phyloP scores from a whole-genome alignment of 441 rosid species.

The Croton setiger region DNA sequence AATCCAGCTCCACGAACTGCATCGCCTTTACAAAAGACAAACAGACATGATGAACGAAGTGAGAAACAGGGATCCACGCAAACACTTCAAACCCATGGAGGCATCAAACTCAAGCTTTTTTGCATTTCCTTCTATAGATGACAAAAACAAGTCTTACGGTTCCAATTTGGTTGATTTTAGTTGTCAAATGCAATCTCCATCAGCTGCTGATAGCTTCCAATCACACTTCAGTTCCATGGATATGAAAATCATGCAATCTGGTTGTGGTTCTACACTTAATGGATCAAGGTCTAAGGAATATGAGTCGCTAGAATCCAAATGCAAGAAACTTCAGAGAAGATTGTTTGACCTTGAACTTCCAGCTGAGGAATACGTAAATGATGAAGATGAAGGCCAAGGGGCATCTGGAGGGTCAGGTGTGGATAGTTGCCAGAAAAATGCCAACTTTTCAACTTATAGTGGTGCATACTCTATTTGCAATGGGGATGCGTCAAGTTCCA shows the following conservation, averaged over 20 bases:
- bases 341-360: slow-evolving; percentile 44
- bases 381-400: slow-evolving; percentile 29
- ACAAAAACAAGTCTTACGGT: slow-evolving; percentile 16
- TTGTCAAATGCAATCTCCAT: slow-evolving; percentile 15
- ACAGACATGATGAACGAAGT: slow-evolving; percentile 65
- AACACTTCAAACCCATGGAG: slow-evolving; percentile 23
- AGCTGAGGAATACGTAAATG: slow-evolving; percentile 30
- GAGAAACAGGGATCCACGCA: slow-evolving; percentile 40
- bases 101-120: slow-evolving; percentile 23
- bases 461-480: slow-evolving; percentile 21
- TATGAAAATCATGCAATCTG: slow-evolving; percentile 25
- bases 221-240: slow-evolving; percentile 22
- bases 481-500: slow-evolving; percentile 26
- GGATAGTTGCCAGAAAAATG: slow-evolving; percentile 20
- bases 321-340: slow-evolving; percentile 31
- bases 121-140: slow-evolving; percentile 25
- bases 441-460: slow-evolving; percentile 11
- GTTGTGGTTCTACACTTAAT: slow-evolving; percentile 21
- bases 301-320: slow-evolving; percentile 24
- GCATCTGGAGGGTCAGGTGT: slow-evolving; percentile 26
- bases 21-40: slow-evolving; percentile 62
- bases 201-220: slow-evolving; percentile 25
- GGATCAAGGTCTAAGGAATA: slow-evolving; percentile 17
- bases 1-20: slow-evolving; percentile 66
- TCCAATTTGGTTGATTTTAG: slow-evolving; percentile 20